These are phyloP conservation scores for Cornus suecica DNA, from an alignment of 148 eudicot species.

Conservation along the genomic window DNA sequence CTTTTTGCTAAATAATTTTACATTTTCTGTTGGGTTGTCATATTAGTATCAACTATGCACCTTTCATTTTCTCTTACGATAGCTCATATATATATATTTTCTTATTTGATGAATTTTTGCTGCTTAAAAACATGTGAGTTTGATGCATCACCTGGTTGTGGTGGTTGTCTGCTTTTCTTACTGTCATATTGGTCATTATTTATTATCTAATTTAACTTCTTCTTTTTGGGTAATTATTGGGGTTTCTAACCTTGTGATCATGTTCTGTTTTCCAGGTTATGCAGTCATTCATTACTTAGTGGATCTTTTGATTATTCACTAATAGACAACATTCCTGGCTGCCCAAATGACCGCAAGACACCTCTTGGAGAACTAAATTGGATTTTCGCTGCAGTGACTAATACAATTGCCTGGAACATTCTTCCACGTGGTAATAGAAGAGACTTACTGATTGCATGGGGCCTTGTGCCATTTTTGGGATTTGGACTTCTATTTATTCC, in stretches of 20 bases:
- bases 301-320: slow-evolving; percentile 75
- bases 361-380: slow-evolving; percentile 97
- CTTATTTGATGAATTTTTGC: neutral
- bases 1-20: neutral
- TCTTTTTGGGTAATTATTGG: neutral
- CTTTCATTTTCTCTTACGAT: neutral
- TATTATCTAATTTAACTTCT: too few relatives aligned
- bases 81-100: neutral
- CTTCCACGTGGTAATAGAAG: slow-evolving; percentile 77
- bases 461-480: neutral
- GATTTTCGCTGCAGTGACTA: slow-evolving; percentile 96
- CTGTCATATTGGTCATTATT: neutral
- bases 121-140: neutral
- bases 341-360: slow-evolving; percentile 92
- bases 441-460: neutral
- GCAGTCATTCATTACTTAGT: slow-evolving; percentile 79
- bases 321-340: slow-evolving; percentile 91
- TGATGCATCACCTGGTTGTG: neutral
- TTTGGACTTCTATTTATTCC: neutral
- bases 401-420: slow-evolving; percentile 99
- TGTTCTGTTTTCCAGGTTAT: slow-evolving; percentile 57
- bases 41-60: neutral
- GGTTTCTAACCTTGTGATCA: neutral
- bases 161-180: neutral
- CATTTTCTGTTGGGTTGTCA: neutral